Conservation (phyloP, 495 filamentous ascomycete genomes). For the Aspergillus steynii region DNA sequence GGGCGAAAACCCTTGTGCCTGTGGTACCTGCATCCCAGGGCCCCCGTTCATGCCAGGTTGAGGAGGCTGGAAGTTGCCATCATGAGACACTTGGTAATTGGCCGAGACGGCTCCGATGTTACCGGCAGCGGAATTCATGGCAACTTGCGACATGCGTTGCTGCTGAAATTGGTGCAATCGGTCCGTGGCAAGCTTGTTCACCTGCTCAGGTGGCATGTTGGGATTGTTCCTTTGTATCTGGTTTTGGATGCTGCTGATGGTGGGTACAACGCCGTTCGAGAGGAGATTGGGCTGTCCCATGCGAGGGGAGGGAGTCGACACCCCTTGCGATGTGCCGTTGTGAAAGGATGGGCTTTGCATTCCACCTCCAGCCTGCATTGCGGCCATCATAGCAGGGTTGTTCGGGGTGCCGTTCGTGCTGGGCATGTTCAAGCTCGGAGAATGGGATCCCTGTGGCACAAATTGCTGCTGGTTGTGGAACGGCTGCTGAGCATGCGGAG, state of each 20-base stretch:
- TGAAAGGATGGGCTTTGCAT: constrained; percentile 54
- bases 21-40: constrained; percentile 46
- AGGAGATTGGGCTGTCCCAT: constrained; percentile 53
- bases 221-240: constrained; percentile 57
- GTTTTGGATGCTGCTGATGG: constrained; percentile 51
- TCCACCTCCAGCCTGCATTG: constrained; percentile 49
- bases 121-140: constrained; percentile 69
- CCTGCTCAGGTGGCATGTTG: constrained; percentile 55
- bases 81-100: constrained; percentile 45
- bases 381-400: constrained; percentile 53
- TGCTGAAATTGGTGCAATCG: constrained; percentile 55
- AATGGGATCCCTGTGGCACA: constrained; percentile 43
- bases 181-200: constrained; percentile 62
- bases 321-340: constrained; percentile 40
- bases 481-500: constrained; percentile 42
- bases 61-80: constrained; percentile 40
- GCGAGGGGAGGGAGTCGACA: constrained; percentile 53
- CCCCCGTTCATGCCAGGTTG: constrained; percentile 37
- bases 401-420: constrained; percentile 56
- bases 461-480: constrained; percentile 45
- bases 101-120: constrained; percentile 39
- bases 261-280: constrained; percentile 54
- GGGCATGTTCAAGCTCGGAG: constrained; percentile 42
- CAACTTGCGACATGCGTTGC: constrained; percentile 54
- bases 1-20: constrained; percentile 69